A percentile compares a stretch with the other conserved stretches of the same genome.
phyloP scores from a whole-genome alignment of 805 yeast genomes.

The Saccharomycopsis capsularis region DNA sequence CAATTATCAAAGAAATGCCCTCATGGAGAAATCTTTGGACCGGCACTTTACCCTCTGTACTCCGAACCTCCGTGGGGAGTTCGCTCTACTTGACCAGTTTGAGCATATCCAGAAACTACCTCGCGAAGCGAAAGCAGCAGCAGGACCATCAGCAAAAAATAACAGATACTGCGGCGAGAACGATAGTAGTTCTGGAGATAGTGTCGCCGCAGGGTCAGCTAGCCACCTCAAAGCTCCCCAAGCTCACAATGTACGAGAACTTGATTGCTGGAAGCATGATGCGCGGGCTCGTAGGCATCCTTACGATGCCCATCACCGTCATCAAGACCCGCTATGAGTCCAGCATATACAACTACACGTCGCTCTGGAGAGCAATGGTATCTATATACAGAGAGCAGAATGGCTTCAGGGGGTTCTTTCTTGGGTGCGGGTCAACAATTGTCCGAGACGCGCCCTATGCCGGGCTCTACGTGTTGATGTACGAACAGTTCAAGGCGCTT shows the following conservation, averaged over 20 bases:
- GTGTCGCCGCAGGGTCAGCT: neutral
- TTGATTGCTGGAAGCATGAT: constrained; percentile 70
- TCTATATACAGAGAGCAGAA: constrained; percentile 44
- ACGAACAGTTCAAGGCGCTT: constrained; percentile 62
- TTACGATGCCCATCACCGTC: constrained; percentile 93
- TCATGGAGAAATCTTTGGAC: constrained; percentile 66
- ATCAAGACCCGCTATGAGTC: constrained; percentile 88
- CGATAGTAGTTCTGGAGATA: constrained; percentile 15
- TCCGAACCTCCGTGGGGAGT: constrained; percentile 86
- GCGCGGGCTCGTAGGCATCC: constrained; percentile 72
- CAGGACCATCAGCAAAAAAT: neutral
- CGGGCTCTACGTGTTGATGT: constrained; percentile 80
- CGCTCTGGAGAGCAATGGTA: constrained; percentile 52
- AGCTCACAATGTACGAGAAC: constrained; percentile 62
- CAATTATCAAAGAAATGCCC: constrained; percentile 2
- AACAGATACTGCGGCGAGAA: neutral
- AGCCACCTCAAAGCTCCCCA: constrained; percentile 50
- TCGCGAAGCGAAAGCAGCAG: constrained; percentile 32
- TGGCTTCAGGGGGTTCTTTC: constrained; percentile 66
- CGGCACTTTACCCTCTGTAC: constrained; percentile 86
- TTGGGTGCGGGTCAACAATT: constrained; percentile 82
- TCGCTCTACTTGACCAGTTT: constrained; percentile 76
- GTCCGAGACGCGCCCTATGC: constrained; percentile 95
- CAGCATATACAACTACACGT: constrained; percentile 59
- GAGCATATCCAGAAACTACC: constrained; percentile 48